Conservation (phyloP, 768 basidiomycete genomes). For the Porphyrellus cyaneotinctus region DNA sequence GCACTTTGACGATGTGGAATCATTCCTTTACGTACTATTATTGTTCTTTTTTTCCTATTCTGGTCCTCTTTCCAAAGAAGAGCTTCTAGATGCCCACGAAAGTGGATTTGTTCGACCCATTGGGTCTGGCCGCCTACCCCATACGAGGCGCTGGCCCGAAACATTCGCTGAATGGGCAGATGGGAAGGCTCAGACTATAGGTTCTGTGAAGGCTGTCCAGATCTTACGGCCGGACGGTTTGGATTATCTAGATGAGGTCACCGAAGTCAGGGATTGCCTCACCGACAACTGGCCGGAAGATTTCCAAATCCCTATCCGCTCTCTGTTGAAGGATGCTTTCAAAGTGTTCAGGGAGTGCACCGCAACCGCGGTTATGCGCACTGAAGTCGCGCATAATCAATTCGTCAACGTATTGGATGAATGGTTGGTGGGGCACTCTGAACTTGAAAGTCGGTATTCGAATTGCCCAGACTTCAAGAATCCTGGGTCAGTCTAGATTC, state of each 20-base stretch:
- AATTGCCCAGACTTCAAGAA: too few species aligned
- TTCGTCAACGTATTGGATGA: not conserved
- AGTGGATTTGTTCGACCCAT: too few species aligned
- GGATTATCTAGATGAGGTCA: not conserved
- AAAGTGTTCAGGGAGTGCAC: not conserved
- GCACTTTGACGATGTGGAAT: not conserved
- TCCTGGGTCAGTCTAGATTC: too few species aligned
- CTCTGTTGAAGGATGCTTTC: not conserved
- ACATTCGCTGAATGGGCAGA: not conserved
- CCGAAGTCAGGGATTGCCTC: not conserved
- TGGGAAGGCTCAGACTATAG: not conserved
- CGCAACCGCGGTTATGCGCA: not conserved
- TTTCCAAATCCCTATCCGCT: not conserved
- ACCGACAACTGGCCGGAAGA: not conserved
- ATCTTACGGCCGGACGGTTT: too few species aligned
- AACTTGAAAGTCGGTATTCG: not conserved
- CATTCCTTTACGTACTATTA: too few species aligned
- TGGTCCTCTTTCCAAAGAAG: too few species aligned
- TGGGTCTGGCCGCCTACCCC: too few species aligned
- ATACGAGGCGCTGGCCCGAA: too few species aligned
- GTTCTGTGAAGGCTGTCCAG: rapidly evolving
- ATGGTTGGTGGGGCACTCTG: not conserved
- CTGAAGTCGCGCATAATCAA: not conserved
- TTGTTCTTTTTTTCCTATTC: too few species aligned
- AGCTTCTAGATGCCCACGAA: too few species aligned